Percentiles rank a stretch among this genome's conserved stretches.
phyloP scores from a whole-genome alignment of 176 grass and related monocot genomes.

The Leersia perrieri region DNA sequence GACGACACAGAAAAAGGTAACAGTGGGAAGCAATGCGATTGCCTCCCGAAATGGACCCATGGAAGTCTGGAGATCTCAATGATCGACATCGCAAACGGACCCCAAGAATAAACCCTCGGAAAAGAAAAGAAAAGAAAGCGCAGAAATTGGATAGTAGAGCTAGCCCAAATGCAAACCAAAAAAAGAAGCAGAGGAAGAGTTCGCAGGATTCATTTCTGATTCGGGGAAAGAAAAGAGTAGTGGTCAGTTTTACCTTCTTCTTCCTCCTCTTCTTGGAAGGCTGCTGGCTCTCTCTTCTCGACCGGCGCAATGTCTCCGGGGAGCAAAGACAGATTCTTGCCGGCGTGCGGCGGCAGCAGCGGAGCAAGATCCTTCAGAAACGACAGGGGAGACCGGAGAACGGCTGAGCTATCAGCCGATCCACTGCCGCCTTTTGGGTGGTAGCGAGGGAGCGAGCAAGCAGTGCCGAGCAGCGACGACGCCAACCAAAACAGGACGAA shows the following conservation, averaged over 20 bases:
- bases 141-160: neutral
- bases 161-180: neutral
- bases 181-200: neutral
- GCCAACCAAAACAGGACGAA: conserved; percentile 31
- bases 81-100: conserved; percentile 34
- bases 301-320: neutral
- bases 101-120: neutral
- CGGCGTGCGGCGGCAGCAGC: neutral
- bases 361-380: conserved; percentile 21
- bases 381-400: neutral
- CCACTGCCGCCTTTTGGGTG: conserved; percentile 9
- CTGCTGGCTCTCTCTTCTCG: neutral
- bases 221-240: neutral
- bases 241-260: conserved; percentile 24
- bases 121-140: neutral
- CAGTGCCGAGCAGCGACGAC: neutral
- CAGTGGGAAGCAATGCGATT: conserved; percentile 55
- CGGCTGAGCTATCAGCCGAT: neutral
- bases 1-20: conserved; percentile 38
- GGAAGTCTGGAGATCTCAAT: conserved; percentile 41
- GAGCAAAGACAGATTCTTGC: neutral
- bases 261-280: neutral
- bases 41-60: conserved; percentile 33
- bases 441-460: conserved; percentile 11
- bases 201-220: neutral